Evolutionary conservation across 768 basidiomycete genomes (phyloP).

Genomic region (Mycena rebaudengoi): DNA sequence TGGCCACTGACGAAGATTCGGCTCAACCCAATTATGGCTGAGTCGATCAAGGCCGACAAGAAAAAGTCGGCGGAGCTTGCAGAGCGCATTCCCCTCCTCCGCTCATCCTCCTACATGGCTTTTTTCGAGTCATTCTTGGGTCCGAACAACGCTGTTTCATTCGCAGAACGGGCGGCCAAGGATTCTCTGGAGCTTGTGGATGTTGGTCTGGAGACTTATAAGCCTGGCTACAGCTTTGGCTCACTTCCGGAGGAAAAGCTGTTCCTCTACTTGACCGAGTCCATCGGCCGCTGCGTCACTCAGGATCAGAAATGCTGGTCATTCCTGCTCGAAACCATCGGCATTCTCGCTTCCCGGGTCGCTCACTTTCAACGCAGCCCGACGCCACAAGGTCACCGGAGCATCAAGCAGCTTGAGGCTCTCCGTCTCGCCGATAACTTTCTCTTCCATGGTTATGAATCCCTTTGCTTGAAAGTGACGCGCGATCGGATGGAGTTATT

Average conservation of each 20-base stretch:
- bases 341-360: constrained; percentile 15
- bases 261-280: constrained; percentile 20
- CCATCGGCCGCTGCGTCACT: constrained; percentile 22
- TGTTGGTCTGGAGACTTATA: constrained; percentile 8
- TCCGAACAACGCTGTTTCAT: constrained; percentile 12
- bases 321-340: constrained; percentile 14
- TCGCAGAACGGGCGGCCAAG: constrained; percentile 17
- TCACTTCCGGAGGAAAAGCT: constrained; percentile 7
- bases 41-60: constrained; percentile 19
- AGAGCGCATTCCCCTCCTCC: constrained; percentile 15
- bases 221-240: constrained; percentile 3
- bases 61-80: constrained; percentile 23
- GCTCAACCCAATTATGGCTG: constrained; percentile 2
- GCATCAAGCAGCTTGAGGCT: constrained; percentile 17
- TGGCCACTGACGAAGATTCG: constrained; percentile 23
- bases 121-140: constrained; percentile 16
- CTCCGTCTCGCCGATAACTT: constrained; percentile 20
- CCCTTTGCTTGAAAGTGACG: constrained; percentile 7
- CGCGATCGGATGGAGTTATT: constrained; percentile 21
- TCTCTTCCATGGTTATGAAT: constrained; percentile 16
- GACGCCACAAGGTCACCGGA: constrained; percentile 17
- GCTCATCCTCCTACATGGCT: constrained; percentile 15
- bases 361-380: constrained; percentile 11
- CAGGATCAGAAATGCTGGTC: constrained; percentile 15
- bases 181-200: constrained; percentile 13